These are phyloP conservation scores for Podaxis sp. DNA, from an alignment of 768 basidiomycete species.

Conservation along the genomic window DNA sequence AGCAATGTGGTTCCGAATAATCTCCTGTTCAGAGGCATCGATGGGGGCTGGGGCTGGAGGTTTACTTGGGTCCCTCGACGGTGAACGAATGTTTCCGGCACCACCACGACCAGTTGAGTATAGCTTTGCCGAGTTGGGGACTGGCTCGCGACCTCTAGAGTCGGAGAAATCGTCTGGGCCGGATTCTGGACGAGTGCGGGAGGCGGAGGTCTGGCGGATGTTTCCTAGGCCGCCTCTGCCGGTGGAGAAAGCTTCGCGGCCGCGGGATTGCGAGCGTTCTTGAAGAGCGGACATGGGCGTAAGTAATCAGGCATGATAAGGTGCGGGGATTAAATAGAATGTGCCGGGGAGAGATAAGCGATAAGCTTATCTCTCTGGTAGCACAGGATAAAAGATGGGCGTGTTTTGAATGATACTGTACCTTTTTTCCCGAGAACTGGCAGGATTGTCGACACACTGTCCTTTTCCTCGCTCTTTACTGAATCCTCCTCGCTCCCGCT, in stretches of 20 bases:
- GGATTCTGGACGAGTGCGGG: conserved; percentile 43
- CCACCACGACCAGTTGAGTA: conserved; percentile 77
- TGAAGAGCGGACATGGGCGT: not conserved
- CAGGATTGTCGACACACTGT: not conserved
- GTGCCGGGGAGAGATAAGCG: not conserved
- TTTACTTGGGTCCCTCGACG: conserved; percentile 38
- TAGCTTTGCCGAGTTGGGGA: conserved; percentile 35
- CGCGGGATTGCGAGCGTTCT: conserved; percentile 56
- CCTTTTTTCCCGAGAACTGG: conserved; percentile 4
- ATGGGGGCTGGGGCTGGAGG: conserved; percentile 26
- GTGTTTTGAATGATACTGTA: not conserved
- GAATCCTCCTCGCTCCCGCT: not conserved
- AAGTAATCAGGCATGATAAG: not conserved
- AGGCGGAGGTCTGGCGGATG: conserved; percentile 49
- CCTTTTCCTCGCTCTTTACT: not conserved
- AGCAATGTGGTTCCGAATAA: conserved; percentile 36
- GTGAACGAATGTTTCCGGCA: conserved; percentile 81
- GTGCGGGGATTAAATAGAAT: not conserved
- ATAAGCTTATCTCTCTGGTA: conserved; percentile 1
- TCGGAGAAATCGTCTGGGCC: conserved; percentile 56
- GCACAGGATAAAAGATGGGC: not conserved
- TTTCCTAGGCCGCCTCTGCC: conserved; percentile 74
- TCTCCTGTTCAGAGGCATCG: conserved; percentile 36
- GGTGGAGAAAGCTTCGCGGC: conserved; percentile 59
- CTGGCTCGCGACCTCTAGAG: conserved; percentile 63